Conservation (phyloP, 2,329 filamentous ascomycete species). For the Chrysoporthe puriensis region DNA sequence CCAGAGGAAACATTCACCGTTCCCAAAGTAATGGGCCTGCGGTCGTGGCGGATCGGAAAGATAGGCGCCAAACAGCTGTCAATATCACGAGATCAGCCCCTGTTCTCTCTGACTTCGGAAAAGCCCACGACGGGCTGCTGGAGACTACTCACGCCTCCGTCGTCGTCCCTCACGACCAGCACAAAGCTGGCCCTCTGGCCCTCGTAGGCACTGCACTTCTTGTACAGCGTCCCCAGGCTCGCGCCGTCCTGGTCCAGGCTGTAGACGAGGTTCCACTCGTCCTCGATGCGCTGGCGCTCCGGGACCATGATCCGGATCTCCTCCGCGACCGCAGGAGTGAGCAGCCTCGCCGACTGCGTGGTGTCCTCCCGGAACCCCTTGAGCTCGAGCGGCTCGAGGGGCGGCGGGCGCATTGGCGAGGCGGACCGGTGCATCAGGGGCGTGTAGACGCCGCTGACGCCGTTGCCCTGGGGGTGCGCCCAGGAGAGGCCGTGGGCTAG, state of each 20-base stretch:
- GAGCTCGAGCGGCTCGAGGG: constrained; percentile 79
- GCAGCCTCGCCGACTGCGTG: constrained; percentile 62
- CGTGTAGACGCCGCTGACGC: constrained; percentile 63
- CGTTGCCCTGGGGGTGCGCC: constrained; percentile 41
- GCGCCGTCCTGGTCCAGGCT: constrained; percentile 91
- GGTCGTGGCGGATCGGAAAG: constrained; percentile 87
- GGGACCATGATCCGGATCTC: constrained; percentile 91
- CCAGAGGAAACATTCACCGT: constrained; percentile 95
- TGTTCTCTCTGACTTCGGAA: not conserved
- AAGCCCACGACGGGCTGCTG: not conserved
- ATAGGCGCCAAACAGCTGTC: constrained; percentile 85
- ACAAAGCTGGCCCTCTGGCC: constrained; percentile 83
- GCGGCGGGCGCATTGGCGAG: constrained; percentile 85
- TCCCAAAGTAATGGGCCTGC: constrained; percentile 85
- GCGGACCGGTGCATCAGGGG: constrained; percentile 62
- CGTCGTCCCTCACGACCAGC: constrained; percentile 79
- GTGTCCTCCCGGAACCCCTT: constrained; percentile 67
- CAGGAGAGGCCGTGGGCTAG: constrained; percentile 24
- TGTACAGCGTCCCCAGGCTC: constrained; percentile 83
- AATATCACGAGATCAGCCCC: not conserved
- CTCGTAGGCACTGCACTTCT: constrained; percentile 70
- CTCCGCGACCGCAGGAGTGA: constrained; percentile 78
- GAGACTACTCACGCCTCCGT: constrained; percentile 65
- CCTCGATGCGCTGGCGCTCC: constrained; percentile 81
- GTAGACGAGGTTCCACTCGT: constrained; percentile 86